These are phyloP conservation scores for Coccomyxa sp. DNA, from an alignment of 139 green algal genomes.

Conservation along the genomic window DNA sequence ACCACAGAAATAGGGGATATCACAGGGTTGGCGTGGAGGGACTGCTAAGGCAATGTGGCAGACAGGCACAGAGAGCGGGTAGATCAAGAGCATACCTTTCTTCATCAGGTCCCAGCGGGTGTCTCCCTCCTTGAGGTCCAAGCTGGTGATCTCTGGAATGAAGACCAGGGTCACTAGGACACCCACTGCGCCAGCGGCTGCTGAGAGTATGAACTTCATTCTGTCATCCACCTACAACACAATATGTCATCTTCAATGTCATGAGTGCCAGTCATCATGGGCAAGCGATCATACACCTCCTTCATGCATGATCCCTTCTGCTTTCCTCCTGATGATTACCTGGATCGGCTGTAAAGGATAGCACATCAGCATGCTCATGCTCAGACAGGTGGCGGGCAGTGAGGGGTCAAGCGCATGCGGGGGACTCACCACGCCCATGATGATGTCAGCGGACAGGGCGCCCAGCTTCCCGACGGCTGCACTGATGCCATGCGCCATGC, in stretches of 20 bases:
- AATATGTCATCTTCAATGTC: neutral
- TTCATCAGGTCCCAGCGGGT: constrained; percentile 10
- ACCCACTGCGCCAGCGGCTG: constrained; percentile 28
- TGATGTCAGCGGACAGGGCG: constrained; percentile 36
- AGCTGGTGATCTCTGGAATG: constrained; percentile 50
- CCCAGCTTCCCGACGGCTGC: constrained; percentile 57
- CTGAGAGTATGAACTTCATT: constrained; percentile 44
- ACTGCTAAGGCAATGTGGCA: neutral
- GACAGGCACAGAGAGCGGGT: neutral
- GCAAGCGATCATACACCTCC: neutral
- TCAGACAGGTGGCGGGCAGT: too few relatives aligned
- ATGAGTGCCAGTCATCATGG: too few relatives aligned
- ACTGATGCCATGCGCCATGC: constrained; percentile 39
- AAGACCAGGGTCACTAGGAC: constrained; percentile 42
- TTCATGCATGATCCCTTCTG: neutral
- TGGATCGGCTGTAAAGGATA: neutral
- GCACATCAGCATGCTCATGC: too few relatives aligned
- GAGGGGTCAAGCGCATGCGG: too few relatives aligned
- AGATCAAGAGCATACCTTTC: neutral
- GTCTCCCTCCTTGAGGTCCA: constrained; percentile 50
- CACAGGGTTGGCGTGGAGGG: neutral
- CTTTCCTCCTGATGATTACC: neutral
- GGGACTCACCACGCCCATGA: constrained; percentile 25
- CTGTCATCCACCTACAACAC: constrained; percentile 5
- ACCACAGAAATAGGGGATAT: neutral